phyloP scores from a whole-genome alignment of 257 asterid genomes.

The Mentha longifolia region DNA sequence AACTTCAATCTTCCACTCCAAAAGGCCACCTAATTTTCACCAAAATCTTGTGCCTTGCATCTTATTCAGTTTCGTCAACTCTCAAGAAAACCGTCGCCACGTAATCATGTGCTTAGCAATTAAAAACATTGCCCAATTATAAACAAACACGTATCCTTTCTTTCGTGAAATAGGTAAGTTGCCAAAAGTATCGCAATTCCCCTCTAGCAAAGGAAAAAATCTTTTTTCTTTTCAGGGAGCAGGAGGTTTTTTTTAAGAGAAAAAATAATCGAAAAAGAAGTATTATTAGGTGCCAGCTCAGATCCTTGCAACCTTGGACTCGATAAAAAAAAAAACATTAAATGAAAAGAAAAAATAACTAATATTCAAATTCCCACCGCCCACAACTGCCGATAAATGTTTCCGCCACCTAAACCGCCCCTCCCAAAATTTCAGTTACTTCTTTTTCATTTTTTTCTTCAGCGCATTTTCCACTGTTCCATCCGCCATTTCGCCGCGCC shows the following conservation, averaged over 20 bases:
- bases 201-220: too few species aligned
- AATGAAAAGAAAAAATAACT: not conserved
- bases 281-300: conserved; percentile 22
- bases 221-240: not conserved
- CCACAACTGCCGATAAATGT: not conserved
- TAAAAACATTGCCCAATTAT: too few species aligned
- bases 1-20: not conserved
- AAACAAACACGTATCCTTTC: too few species aligned
- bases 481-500: conserved; percentile 33
- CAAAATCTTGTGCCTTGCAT: not conserved
- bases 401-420: conserved; percentile 9
- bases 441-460: not conserved
- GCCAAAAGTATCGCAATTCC: too few species aligned
- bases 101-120: not conserved
- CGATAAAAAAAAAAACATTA: not conserved
- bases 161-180: too few species aligned
- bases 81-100: not conserved
- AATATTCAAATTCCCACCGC: conserved; percentile 23
- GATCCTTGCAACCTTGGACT: conserved; percentile 11
- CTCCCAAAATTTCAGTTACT: not conserved
- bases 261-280: not conserved
- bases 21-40: conserved; percentile 16
- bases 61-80: not conserved
- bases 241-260: not conserved
- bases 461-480: conserved; percentile 9